phyloP scores from a whole-genome alignment of 345 rosid genomes.

The Eucalyptus pauciflora region DNA sequence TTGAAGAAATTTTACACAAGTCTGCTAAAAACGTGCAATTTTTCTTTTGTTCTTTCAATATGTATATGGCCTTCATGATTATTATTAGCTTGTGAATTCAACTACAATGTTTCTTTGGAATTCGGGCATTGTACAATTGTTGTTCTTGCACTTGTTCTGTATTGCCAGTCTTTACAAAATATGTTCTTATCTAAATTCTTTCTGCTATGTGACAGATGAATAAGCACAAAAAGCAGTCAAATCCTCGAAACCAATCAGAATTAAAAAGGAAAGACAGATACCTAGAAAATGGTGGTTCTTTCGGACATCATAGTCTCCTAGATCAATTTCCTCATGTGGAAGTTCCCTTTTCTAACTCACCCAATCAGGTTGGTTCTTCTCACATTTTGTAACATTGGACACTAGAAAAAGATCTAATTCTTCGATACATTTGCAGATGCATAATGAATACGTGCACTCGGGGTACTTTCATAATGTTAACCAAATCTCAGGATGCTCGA shows the following conservation, averaged over 20 bases:
- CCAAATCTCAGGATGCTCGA: conserved; percentile 36
- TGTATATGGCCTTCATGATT: background rate
- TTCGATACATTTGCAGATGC: conserved; percentile 4
- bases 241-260: conserved; percentile 17
- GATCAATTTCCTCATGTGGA: conserved; percentile 19
- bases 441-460: conserved; percentile 3
- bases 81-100: background rate
- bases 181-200: background rate
- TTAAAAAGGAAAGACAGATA: conserved; percentile 24
- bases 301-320: conserved; percentile 12
- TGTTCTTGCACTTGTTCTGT: background rate
- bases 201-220: conserved; percentile 23
- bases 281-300: conserved; percentile 28
- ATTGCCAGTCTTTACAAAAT: background rate
- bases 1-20: background rate
- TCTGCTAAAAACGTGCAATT: background rate
- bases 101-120: background rate
- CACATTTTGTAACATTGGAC: conserved; percentile 5
- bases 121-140: background rate
- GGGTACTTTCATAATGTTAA: conserved; percentile 24
- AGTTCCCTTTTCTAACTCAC: conserved; percentile 6
- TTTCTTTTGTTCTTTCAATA: background rate
- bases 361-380: conserved; percentile 11
- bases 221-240: conserved; percentile 26
- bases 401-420: conserved; percentile 13